Evolutionary conservation across 192 early-diverging fungal genomes (phyloP).

Genomic region (Pilobolus umbonatus): DNA sequence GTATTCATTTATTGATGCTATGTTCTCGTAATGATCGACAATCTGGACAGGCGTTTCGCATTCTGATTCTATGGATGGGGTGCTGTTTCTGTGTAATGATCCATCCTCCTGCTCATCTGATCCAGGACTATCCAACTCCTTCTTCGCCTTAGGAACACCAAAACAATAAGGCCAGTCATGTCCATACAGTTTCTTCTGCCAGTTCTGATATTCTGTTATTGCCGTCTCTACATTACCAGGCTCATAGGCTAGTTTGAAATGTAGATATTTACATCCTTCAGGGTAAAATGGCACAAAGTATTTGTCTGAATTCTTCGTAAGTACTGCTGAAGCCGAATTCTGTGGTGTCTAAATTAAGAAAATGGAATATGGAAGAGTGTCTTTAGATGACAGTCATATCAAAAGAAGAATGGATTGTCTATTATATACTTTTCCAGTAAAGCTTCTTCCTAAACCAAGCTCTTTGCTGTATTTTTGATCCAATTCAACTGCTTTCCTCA

Average conservation of each 20-base stretch:
- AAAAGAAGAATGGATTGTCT: conserved; percentile 9
- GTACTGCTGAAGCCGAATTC: conserved; percentile 71
- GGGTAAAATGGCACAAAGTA: conserved; percentile 73
- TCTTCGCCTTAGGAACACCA: conserved; percentile 55
- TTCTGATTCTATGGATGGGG: no score
- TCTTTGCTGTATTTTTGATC: conserved; percentile 73
- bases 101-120: no score
- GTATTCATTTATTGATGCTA: no score
- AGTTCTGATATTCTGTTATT: conserved; percentile 59
- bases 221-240: conserved; percentile 78
- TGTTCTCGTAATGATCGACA: no score
- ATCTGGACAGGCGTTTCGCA: no score
- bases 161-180: conserved; percentile 89
- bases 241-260: conserved; percentile 77
- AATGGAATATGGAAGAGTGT: no score
- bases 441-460: conserved; percentile 70
- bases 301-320: conserved; percentile 74
- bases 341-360: conserved; percentile 49
- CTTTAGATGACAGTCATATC: background rate
- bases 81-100: no score
- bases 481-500: conserved; percentile 67
- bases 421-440: conserved; percentile 75
- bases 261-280: conserved; percentile 55
- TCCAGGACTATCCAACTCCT: no score
- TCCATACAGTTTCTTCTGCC: conserved; percentile 66